phyloP scores from a whole-genome alignment of 2,329 filamentous ascomycete species.

The Capronia coronata region DNA sequence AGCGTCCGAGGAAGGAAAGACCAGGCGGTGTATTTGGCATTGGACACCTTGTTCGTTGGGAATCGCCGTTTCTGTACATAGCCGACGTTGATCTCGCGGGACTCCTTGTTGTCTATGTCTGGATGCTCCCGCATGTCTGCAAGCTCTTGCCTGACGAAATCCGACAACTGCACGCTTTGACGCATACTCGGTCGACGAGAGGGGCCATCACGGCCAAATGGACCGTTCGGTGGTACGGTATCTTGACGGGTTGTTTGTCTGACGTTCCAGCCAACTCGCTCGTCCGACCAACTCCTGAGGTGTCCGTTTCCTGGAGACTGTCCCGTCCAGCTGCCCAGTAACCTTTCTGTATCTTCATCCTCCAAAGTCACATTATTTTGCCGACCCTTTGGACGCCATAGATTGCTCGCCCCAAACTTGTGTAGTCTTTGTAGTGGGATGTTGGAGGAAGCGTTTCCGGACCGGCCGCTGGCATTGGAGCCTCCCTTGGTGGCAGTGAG shows the following conservation, averaged over 20 bases:
- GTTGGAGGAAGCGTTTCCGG: slow-evolving; percentile 10
- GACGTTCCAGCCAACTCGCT: slow-evolving; percentile 44
- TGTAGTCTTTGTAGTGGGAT: slow-evolving; percentile 47
- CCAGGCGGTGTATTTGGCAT: slow-evolving; percentile 94
- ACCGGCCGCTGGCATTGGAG: slow-evolving; percentile 1
- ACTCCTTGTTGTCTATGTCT: slow-evolving; percentile 41
- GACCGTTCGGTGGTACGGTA: slow-evolving; percentile 2
- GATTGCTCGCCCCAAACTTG: slow-evolving; percentile 35
- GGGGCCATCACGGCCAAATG: slow-evolving; percentile 9
- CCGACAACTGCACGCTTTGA: slow-evolving; percentile 34
- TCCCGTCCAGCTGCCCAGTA: slow-evolving; percentile 45
- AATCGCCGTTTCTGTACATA: slow-evolving; percentile 67
- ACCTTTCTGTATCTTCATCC: slow-evolving; percentile 60
- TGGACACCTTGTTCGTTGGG: slow-evolving; percentile 85
- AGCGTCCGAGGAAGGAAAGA: slow-evolving; percentile 90
- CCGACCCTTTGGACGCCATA: slow-evolving; percentile 23
- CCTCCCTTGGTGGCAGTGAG: neutral
- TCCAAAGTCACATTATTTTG: slow-evolving; percentile 34
- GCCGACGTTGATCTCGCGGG: slow-evolving; percentile 70
- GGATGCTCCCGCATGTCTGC: slow-evolving; percentile 35
- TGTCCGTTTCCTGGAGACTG: slow-evolving; percentile 14
- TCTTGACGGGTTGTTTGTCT: slow-evolving; percentile 13
- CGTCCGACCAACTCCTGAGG: slow-evolving; percentile 40
- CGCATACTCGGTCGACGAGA: slow-evolving; percentile 56
- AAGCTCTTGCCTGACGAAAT: slow-evolving; percentile 26